Base-by-base conservation (phyloP, 257 asterid genomes). In the Nicotiana attenuata region DNA sequence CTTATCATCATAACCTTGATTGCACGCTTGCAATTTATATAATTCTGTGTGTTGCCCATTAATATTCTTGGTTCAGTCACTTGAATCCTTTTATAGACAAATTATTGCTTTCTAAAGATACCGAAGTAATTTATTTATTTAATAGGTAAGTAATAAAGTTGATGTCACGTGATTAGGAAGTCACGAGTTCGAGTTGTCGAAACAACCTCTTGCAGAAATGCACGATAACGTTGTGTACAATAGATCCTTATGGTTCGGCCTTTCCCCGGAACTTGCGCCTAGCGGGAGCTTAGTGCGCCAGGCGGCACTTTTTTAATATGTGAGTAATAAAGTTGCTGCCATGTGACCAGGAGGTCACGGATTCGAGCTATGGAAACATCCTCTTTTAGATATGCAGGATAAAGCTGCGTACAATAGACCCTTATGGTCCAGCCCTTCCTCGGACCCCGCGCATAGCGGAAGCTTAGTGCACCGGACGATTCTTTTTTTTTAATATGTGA, bases 1-100 rank as follows among this genome's bases (percentile, higher is more conserved):
- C 24, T 65, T 50, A 84, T 76, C 69, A 90, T 90, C 85, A 90
- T 88, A 76, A 81, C 73, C 76, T 60, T 77, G 76, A 83, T 8
- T 84, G 90, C 93, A 90, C 89, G 91, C 91, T 84, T 87, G 82
- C 76, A 87, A 73, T 85, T 84, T 81, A 77, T 33, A 57, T 16
- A 80, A 47, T 14, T 81, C 50, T n/a, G 20, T 65, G 29, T 64
- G 78, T 50, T 56, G 47, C 22, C 68, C 66, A 61, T 60, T 66
- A 22, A 64, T 65, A 35, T 83, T 71, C 65, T 60, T 38, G 7
- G 20, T 20, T 63, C 78, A 68, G 24, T 73, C 64, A 33, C 60
- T 63, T 69, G 29, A 53, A 19, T 80, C 64, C 26, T 57, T 41
- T 57, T 16, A 60, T n/a, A 80, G 47, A 41, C 31, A 50, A 61